Evolutionary conservation across 441 rosid genomes (phyloP).

Genomic region (Euphorbia celastroides): DNA sequence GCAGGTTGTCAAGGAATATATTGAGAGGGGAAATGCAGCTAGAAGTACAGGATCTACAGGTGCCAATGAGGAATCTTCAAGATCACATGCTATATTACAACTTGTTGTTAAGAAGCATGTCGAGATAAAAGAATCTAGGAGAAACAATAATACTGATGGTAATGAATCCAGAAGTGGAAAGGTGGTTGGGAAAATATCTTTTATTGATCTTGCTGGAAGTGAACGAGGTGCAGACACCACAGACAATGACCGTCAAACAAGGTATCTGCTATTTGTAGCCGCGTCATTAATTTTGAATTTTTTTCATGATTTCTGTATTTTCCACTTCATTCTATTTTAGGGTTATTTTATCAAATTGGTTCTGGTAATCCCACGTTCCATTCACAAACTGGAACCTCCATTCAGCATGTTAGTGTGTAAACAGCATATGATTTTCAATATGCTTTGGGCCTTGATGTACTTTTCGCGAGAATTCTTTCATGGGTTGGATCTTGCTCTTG

Average conservation of each 20-base stretch:
- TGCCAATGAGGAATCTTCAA: conserved; percentile 98
- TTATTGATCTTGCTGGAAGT: conserved; percentile 99
- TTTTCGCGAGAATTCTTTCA: too few species aligned
- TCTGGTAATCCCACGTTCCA: neutral
- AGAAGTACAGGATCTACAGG: conserved; percentile 99
- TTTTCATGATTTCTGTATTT: neutral
- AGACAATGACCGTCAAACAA: conserved; percentile 93
- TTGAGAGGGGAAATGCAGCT: conserved; percentile 88
- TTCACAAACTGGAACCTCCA: neutral
- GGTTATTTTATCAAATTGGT: neutral
- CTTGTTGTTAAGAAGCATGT: conserved; percentile 86
- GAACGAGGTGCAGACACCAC: conserved; percentile 99
- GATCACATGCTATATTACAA: conserved; percentile 98
- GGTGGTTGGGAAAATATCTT: conserved; percentile 94
- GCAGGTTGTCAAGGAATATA: conserved; percentile 89
- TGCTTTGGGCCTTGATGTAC: too few species aligned
- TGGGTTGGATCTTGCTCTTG: too few species aligned
- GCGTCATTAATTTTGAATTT: neutral
- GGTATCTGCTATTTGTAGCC: conserved; percentile 32
- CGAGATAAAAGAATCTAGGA: conserved; percentile 79
- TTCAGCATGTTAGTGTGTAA: conserved; percentile 3
- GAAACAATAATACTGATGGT: conserved; percentile 69
- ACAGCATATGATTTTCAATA: neutral
- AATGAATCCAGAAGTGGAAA: conserved; percentile 70
- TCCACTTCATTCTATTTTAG: too few species aligned